Evolutionary conservation across 1,284 basidiomycete species (phyloP), one percentile per base, ranked within the genome.

Genomic region (Austroboletus novae-zelandiae): DNA sequence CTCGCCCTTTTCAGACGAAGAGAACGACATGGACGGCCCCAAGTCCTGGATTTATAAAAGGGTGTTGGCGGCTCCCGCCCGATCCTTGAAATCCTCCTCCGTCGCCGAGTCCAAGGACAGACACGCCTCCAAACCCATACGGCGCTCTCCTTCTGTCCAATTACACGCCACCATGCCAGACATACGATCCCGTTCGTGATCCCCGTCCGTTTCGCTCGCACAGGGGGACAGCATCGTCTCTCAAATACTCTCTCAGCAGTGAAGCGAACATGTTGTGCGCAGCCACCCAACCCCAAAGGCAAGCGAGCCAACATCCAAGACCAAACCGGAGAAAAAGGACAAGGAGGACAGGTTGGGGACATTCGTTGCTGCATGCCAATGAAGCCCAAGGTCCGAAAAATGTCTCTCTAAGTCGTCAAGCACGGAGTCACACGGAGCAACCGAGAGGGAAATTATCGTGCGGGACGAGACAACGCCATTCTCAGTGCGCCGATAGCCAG

Each of bases 211-310:
- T 13, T 80, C 84, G 0, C 74, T 88, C 4, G 78, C 79, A 41
- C 65, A 64, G 36, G 76, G 53, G 45, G 69, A 72, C 57, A 65
- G 69, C 53, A 64, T 71, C 53, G 57, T 65, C 39, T 69, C 77
- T 66, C 59, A 79, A 78, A 55, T 73, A 76, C 10, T 65, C 75
- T 5, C 65, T 87, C 17, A 79, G 75, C 50, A 74, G 83, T 31
- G 86, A 89, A 64, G 74, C 89, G 56, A 88, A 83, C 66, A 89
- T 89, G 86, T 81, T 80, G 14, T 77, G 82, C 23, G 77, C 70
- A 18, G n/a, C n/a, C n/a, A n/a, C n/a, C n/a, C n/a, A n/a, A 34
- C 5, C 39, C 5, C 36, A 37, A 23, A 23, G 4, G 4, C 20
- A 23, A 23, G 20, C 20, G 20, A 23, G 42, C 31, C 63, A 52